Base-by-base conservation (phyloP, 805 yeast genomes). In the Ogataea ganodermae region DNA sequence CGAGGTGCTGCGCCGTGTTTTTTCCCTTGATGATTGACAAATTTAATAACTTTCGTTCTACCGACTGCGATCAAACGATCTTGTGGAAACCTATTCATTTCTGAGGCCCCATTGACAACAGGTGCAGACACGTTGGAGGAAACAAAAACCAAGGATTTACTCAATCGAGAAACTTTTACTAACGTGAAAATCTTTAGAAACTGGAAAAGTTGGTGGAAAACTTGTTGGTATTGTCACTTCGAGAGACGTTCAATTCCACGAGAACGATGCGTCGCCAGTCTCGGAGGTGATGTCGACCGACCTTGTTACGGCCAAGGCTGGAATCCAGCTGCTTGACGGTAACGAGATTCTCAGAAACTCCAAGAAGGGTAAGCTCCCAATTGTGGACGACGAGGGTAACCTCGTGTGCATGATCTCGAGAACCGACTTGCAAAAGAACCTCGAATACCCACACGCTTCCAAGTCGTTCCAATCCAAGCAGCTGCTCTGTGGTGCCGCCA, bases 31-130 rank as follows among this genome's bases (percentile, higher is more conserved):
- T 82, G 86, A 83, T 76, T 65, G 65, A 55, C 57, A 63, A 59
- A 61, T 51, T 68, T 66, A 69, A 77, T 88, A 90, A 92, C 98
- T 92, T 92, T 92, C 99, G 98, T 92, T 92, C 99, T 92, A 85
- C 98, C 96, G 97, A 85, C 67, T 72, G 68, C 63, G 96, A 86
- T 87, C 94, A 83, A 84, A 86, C 96, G 94, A 90, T 87, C 96
- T 80, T 89, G 97, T 72, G 95, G 97, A 90, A 60, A 84, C 67
- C 60, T 69, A 63, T 62, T 67, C 24, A 36, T 16, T 23, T 33
- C 36, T 33, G 36, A 33, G 36, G 36, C 12, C 18, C 21, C 21
- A 17, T 17, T 33, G 12, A 16, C 8, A 9, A 30, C 33, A 14
- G 33, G 33, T 30, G 33, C 16, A 16, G 17, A n/a, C n/a, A n/a